Conservation (phyloP, 192 early-diverging fungal genomes). For the Hyaloraphidium curvatum region DNA sequence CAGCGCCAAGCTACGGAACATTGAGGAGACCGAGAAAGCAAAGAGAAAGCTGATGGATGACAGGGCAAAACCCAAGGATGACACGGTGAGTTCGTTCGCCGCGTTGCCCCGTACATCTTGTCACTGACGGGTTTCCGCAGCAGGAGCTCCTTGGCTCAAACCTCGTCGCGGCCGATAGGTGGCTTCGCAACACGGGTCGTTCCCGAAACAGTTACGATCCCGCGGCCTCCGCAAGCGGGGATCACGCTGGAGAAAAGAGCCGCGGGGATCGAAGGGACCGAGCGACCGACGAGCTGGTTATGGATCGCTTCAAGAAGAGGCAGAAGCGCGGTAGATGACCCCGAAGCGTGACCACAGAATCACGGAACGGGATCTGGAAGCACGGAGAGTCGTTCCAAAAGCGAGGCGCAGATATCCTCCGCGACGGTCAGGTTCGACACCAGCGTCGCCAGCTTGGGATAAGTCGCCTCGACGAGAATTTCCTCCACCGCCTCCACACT, state of each 20-base stretch:
- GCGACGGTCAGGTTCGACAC: too few species aligned
- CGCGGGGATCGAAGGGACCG: conserved; percentile 34
- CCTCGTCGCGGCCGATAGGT: conserved; percentile 12
- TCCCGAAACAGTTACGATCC: neutral
- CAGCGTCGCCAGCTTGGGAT: too few species aligned
- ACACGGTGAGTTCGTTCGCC: conserved; percentile 8
- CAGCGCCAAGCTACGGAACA: conserved; percentile 40
- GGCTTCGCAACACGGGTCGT: conserved; percentile 6
- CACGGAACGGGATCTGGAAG: too few species aligned
- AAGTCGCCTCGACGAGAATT: too few species aligned
- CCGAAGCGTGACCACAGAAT: too few species aligned
- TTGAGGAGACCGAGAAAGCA: conserved; percentile 59
- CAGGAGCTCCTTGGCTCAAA: conserved; percentile 5
- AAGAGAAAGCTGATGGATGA: conserved; percentile 37
- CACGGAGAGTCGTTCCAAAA: too few species aligned
- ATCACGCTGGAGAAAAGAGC: conserved; percentile 9
- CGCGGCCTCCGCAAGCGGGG: conserved; percentile 14
- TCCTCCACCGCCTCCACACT: too few species aligned
- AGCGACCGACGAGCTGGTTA: conserved; percentile 68
- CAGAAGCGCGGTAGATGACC: too few species aligned
- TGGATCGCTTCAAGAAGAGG: conserved; percentile 70
- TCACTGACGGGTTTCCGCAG: conserved; percentile 6
- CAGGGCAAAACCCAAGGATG: conserved; percentile 10
- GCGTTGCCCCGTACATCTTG: neutral
- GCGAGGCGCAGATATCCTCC: too few species aligned